Percentiles rank a stretch among this genome's conserved stretches.
phyloP scores from a whole-genome alignment of 1,139 yeast genomes.

The Pichia sp. region DNA sequence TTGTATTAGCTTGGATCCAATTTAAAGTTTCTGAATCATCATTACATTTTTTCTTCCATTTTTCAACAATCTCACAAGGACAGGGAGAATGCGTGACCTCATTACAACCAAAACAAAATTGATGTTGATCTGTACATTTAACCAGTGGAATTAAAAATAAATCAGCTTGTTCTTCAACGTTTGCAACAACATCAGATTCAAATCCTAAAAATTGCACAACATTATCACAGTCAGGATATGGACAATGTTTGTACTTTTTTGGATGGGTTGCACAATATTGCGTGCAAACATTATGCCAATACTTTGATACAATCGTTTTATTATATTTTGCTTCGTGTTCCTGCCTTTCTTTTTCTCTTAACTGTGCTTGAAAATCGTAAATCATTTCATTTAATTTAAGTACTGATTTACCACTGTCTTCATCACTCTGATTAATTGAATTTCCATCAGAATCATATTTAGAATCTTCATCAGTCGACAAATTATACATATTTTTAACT shows the following conservation, averaged over 20 bases:
- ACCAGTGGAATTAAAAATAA: conserved; percentile 53
- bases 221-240: conserved; percentile 72
- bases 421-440: background rate
- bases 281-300: conserved; percentile 33
- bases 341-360: conserved; percentile 18
- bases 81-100: conserved; percentile 75
- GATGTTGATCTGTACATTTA: conserved; percentile 57
- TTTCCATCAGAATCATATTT: conserved; percentile 7
- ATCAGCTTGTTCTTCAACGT: conserved; percentile 32
- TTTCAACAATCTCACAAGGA: conserved; percentile 62
- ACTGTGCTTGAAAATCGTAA: conserved; percentile 24
- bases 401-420: background rate
- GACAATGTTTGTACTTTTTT: conserved; percentile 66
- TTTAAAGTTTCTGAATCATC: conserved; percentile 86
- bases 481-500: conserved; percentile 11
- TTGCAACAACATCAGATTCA: conserved; percentile 27
- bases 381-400: conserved; percentile 19
- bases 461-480: conserved; percentile 9
- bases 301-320: conserved; percentile 20
- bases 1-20: conserved; percentile 88
- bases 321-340: conserved; percentile 21
- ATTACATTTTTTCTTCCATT: conserved; percentile 74
- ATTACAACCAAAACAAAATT: conserved; percentile 75
- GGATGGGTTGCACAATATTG: conserved; percentile 46
- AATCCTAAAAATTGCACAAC: conserved; percentile 46